Conservation (phyloP, 495 filamentous ascomycete species). For the Penicillium silybi region DNA sequence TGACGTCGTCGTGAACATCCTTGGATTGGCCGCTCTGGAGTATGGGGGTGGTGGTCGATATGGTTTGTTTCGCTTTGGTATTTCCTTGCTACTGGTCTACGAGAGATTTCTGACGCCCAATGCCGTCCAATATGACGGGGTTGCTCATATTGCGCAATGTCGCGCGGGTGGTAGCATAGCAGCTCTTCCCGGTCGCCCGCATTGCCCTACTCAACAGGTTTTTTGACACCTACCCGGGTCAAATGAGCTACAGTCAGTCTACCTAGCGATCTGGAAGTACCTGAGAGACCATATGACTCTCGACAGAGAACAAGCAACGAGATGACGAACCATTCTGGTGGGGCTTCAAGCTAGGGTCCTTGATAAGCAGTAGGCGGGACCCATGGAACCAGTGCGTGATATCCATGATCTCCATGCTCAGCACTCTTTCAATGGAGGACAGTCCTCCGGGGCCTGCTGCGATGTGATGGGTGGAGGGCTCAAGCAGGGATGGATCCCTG, state of each 20-base stretch:
- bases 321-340: not conserved
- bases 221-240: not conserved
- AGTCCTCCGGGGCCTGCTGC: slow-evolving; percentile 10
- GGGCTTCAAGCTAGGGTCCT: not conserved
- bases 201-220: slow-evolving; percentile 3
- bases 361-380: not conserved
- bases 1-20: slow-evolving; percentile 22
- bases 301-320: not conserved
- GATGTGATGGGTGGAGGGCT: not conserved
- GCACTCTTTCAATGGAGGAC: slow-evolving; percentile 8
- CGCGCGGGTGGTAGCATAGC: not conserved
- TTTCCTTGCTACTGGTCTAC: not conserved
- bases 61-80: not conserved
- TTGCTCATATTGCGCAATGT: not conserved
- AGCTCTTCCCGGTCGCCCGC: slow-evolving; percentile 2
- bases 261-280: not conserved
- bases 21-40: not conserved
- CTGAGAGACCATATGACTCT: not conserved
- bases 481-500: slow-evolving; percentile 2
- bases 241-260: not conserved
- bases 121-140: not conserved
- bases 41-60: not conserved
- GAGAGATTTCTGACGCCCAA: not conserved
- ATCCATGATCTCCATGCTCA: not conserved
- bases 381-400: not conserved